Evolutionary conservation across 2,329 filamentous ascomycete genomes (phyloP).

Genomic region (Cryphonectria naterciae): DNA sequence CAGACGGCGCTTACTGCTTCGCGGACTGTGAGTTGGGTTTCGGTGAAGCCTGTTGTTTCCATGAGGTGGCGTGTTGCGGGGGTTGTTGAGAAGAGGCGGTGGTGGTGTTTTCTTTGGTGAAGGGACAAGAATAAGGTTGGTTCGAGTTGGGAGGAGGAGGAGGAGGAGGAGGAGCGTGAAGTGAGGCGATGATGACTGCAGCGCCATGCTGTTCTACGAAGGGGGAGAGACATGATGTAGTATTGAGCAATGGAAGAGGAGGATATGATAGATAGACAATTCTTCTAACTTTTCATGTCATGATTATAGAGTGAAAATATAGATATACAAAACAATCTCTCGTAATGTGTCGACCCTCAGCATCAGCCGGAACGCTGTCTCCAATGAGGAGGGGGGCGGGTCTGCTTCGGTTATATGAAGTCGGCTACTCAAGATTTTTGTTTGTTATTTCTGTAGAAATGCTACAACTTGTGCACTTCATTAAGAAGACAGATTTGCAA

Average conservation of each 20-base stretch:
- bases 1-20: constrained; percentile 73
- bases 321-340: background rate
- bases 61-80: constrained; percentile 54
- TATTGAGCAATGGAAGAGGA: background rate
- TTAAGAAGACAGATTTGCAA: background rate
- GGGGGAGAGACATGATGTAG: constrained; percentile 14
- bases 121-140: background rate
- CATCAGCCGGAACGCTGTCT: background rate
- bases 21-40: constrained; percentile 73
- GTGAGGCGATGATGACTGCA: background rate
- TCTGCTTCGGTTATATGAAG: constrained; percentile 14
- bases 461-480: too few species aligned
- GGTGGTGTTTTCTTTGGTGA: constrained; percentile 32
- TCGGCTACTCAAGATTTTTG: constrained; percentile 7
- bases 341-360: background rate
- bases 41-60: constrained; percentile 73
- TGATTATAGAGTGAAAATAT: background rate
- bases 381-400: background rate
- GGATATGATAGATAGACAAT: background rate
- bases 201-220: constrained; percentile 8
- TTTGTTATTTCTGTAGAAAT: background rate
- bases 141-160: background rate
- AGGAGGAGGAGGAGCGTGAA: background rate
- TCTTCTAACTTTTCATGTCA: background rate
- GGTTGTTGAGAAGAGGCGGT: constrained; percentile 44